Base-by-base conservation (phyloP, 371 early-diverging fungal species). In the Saksenaea oblongispora region DNA sequence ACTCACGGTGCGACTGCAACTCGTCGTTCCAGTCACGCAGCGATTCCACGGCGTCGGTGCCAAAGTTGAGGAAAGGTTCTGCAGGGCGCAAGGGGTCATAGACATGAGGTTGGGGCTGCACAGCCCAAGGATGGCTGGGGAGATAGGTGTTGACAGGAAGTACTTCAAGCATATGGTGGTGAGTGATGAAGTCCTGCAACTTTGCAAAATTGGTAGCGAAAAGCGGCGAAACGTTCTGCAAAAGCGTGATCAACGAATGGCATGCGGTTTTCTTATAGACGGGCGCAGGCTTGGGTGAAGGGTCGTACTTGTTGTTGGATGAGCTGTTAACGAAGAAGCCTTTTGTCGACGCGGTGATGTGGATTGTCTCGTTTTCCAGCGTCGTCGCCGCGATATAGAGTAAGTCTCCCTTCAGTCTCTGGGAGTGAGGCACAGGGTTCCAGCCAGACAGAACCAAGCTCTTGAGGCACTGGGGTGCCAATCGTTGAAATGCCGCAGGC, bases 11-110 rank as follows among this genome's bases (percentile, higher is more conserved):
- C 3, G 91, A 85, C 75, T 96, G 96, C 37, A 95, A 68, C 70
- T 98, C 97, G 60, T 98, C 97, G 79, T 98, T 97, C 97, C 97
- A 98, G 73, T 98, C 97, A 44, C 94, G 90, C 59, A 93, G 62
- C 10, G 88, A 84, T 61, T 91, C 94, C 1, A 88, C 87, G 3
- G 88, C 84, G 58, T 93, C 93, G 5, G 84, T 67, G 5, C 90
- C 87, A 54, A 84, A 82, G 62, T 79, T 75, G 28, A 95, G 75
- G 41, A 85, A 78, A 22, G 84, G 70, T 63, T 93, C 94, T 26
- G 90, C 72, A 24, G 87, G 82, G 28, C 93, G 87, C 24, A 88
- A 78, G 35, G 85, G 72, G 62, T 92, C 93, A 31, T 80, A 84
- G 11, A 74, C 71, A 62, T 87, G 88, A 24, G 78, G 71, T 10